phyloP scores from a whole-genome alignment of 495 filamentous ascomycete genomes.

The Neurospora cerealis region DNA sequence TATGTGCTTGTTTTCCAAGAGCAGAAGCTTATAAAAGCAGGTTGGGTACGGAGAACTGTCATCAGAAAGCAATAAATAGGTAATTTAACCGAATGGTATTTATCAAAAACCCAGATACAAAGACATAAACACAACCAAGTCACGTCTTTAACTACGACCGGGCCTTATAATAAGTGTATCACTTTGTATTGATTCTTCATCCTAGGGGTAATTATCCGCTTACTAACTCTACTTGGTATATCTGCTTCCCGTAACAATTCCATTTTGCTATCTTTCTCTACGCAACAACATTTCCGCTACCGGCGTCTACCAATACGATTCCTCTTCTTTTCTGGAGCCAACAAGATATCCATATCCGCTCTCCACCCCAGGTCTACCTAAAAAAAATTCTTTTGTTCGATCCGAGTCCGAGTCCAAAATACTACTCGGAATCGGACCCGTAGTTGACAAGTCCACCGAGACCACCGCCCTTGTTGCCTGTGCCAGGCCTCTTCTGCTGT shows the following conservation, averaged over 20 bases:
- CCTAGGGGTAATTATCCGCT: background rate
- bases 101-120: background rate
- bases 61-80: background rate
- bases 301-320: background rate
- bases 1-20: background rate
- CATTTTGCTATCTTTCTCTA: background rate
- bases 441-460: background rate
- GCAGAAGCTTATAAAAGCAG: background rate
- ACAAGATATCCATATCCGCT: background rate
- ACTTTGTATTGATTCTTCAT: background rate
- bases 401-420: background rate
- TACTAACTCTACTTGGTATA: background rate
- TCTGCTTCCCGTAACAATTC: no score
- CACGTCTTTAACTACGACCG: no score
- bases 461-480: background rate
- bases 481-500: background rate
- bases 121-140: background rate
- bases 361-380: background rate
- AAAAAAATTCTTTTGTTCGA: background rate
- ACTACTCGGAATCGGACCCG: background rate
- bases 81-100: no score
- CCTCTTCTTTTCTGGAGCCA: no score
- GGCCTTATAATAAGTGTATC: background rate
- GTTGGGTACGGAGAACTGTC: background rate
- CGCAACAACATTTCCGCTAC: background rate